Conservation (phyloP, 1,284 basidiomycete genomes). For the Trametes polyzona region DNA sequence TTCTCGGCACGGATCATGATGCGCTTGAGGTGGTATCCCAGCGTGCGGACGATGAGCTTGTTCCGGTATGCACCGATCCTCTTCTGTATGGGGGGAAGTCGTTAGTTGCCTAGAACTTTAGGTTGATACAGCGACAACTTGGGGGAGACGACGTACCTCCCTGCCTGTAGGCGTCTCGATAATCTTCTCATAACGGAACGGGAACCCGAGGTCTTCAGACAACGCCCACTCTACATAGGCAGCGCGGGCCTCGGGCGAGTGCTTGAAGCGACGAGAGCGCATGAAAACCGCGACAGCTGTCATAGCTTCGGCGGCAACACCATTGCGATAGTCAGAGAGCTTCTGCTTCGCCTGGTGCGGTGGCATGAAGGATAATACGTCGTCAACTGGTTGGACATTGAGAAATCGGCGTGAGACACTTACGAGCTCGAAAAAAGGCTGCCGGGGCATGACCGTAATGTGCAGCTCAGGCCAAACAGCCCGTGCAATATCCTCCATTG, state of each 20-base stretch:
- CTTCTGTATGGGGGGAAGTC: background rate
- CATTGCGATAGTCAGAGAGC: slow-evolving; percentile 5
- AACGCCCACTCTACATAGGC: slow-evolving; percentile 1
- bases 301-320: background rate
- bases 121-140: background rate
- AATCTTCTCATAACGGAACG: slow-evolving; percentile 6
- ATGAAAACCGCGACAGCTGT: background rate
- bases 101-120: too few relatives aligned
- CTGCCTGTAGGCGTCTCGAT: background rate
- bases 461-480: background rate
- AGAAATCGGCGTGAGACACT: background rate
- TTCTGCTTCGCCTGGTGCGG: slow-evolving; percentile 5
- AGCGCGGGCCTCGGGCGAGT: background rate
- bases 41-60: background rate
- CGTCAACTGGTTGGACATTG: background rate
- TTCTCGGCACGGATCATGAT: background rate
- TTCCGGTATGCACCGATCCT: background rate
- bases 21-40: background rate
- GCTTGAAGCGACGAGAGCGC: background rate
- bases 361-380: background rate
- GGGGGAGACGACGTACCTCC: background rate
- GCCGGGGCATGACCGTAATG: background rate
- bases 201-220: background rate
- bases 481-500: background rate
- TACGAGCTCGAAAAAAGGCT: background rate